Evolutionary conservation across 2,329 filamentous ascomycete species (phyloP).

Genomic region (Metarhizium humberi): DNA sequence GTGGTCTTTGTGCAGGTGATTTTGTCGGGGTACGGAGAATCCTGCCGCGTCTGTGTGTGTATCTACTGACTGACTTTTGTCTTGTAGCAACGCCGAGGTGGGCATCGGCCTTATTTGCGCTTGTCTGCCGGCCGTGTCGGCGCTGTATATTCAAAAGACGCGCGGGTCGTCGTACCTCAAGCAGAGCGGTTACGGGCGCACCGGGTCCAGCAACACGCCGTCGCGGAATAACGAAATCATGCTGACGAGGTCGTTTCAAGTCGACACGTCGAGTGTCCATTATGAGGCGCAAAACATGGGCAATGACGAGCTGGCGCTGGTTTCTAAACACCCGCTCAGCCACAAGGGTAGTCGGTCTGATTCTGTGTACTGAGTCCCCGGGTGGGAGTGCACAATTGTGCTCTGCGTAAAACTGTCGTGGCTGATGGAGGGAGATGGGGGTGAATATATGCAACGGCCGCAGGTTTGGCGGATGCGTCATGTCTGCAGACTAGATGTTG

Average conservation of each 20-base stretch:
- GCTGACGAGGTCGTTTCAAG: conserved; percentile 18
- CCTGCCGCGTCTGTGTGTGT: too few relatives aligned
- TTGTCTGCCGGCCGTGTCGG: conserved; percentile 19
- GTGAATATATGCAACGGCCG: too few relatives aligned
- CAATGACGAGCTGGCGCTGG: conserved; percentile 15
- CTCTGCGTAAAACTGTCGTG: too few relatives aligned
- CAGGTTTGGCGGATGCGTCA: too few relatives aligned
- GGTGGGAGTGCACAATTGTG: too few relatives aligned
- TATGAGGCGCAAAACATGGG: conserved; percentile 8
- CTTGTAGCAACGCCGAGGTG: conserved; percentile 18
- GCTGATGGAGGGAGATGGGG: too few relatives aligned
- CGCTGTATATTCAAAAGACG: conserved; percentile 10
- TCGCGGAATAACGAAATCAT: conserved; percentile 17
- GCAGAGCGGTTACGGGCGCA: conserved; percentile 9
- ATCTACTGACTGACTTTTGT: neutral
- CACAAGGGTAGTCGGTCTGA: too few relatives aligned
- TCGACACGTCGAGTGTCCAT: conserved; percentile 14
- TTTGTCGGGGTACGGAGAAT: conserved; percentile 13
- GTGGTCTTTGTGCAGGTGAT: conserved; percentile 18
- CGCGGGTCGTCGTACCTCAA: conserved; percentile 15
- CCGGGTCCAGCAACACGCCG: neutral
- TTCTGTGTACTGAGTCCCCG: too few relatives aligned
- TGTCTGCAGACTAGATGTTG: too few relatives aligned
- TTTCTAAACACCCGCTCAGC: neutral
- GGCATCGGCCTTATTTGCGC: conserved; percentile 22